Evolutionary conservation across 495 filamentous ascomycete genomes (phyloP).

Genomic region (Hypoxylon intermedium): DNA sequence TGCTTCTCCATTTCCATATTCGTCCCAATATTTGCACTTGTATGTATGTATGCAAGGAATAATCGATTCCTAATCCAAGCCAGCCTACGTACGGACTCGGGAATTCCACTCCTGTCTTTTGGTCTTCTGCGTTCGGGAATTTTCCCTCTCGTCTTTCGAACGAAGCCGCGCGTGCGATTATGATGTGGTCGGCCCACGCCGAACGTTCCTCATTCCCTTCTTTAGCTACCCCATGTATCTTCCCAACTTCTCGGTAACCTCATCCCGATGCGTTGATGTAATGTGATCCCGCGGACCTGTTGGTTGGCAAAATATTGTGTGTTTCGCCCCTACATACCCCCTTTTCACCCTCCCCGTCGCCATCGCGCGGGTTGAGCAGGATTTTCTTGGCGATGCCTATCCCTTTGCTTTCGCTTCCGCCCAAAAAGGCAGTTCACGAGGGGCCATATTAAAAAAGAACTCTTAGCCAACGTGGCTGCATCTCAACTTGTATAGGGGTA

Average conservation of each 20-base stretch:
- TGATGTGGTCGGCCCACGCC: conserved; percentile 32
- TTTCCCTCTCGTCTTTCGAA: not conserved
- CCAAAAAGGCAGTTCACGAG: conserved; percentile 27
- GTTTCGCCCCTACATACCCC: not conserved
- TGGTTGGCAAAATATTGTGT: conserved; percentile 11
- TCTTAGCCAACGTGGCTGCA: conserved; percentile 15
- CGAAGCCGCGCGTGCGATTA: conserved; percentile 11
- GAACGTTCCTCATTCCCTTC: conserved; percentile 1
- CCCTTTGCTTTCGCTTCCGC: conserved; percentile 19
- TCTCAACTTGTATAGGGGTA: conserved; percentile 5
- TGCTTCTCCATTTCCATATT: conserved; percentile 5
- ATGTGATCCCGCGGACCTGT: conserved; percentile 28
- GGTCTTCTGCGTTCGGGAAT: not conserved
- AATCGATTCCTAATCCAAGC: not conserved
- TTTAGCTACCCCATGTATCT: conserved; percentile 10
- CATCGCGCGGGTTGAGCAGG: conserved; percentile 2
- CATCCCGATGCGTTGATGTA: conserved; percentile 29
- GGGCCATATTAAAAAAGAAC: conserved; percentile 24
- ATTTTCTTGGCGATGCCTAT: conserved; percentile 20
- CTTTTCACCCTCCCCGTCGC: conserved; percentile 29
- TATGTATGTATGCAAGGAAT: not conserved
- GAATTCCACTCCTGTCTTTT: not conserved
- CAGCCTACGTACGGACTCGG: not conserved
- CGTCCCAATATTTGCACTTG: conserved; percentile 9
- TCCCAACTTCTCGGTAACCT: conserved; percentile 6